A percentile compares a stretch with the other conserved stretches of the same genome.
These are phyloP conservation scores for Hericium alpestre DNA, from an alignment of 768 basidiomycete species.

Conservation along the genomic window DNA sequence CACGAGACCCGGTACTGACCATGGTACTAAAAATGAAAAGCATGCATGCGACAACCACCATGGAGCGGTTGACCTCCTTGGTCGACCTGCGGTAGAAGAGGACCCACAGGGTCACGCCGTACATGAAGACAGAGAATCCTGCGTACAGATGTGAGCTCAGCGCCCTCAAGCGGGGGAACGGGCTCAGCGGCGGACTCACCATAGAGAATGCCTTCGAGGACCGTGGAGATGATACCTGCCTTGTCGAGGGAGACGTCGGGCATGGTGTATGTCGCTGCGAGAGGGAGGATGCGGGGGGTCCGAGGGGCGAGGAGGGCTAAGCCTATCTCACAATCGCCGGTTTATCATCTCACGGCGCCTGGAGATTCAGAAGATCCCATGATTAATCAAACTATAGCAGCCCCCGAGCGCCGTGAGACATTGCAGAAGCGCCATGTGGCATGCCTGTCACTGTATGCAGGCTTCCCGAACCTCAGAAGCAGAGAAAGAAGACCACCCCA, in stretches of 20 bases:
- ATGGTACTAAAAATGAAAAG: conserved; percentile 3
- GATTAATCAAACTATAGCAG: no score
- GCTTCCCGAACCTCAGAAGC: no score
- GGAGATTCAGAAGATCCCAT: no score
- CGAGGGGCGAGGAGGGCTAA: background rate
- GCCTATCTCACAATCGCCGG: no score
- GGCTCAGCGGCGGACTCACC: background rate
- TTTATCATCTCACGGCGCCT: no score
- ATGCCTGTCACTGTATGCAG: no score
- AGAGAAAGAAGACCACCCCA: no score
- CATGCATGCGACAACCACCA: background rate
- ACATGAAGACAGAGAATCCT: conserved; percentile 5
- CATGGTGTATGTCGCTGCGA: no score
- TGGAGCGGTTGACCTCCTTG: background rate
- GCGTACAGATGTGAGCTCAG: no score
- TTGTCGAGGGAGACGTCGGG: background rate
- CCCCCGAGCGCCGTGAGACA: no score
- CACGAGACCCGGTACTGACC: background rate
- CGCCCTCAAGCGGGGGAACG: no score
- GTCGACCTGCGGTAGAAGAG: background rate
- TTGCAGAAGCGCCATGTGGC: no score
- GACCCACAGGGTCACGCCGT: background rate
- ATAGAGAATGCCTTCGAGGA: background rate
- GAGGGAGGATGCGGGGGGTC: background rate
- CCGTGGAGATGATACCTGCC: background rate